These are phyloP conservation scores for Helicostylum pulchrum DNA, from an alignment of 192 early-diverging fungal species.

Conservation along the genomic window DNA sequence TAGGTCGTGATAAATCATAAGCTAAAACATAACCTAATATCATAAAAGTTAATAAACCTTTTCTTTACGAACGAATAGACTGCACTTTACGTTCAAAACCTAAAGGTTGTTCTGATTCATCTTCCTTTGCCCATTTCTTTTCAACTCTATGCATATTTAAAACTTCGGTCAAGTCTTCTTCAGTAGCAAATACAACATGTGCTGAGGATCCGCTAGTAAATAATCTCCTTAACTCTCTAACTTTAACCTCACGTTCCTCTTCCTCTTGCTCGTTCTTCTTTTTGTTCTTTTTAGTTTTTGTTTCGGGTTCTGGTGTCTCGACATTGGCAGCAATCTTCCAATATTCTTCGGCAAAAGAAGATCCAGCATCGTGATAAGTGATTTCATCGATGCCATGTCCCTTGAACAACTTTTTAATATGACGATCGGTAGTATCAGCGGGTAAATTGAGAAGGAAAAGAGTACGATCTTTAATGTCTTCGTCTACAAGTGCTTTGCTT, in stretches of 20 bases:
- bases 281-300: constrained; percentile 17
- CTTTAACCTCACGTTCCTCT: constrained; percentile 18
- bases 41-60: background rate
- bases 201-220: constrained; percentile 56
- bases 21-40: constrained; percentile 27
- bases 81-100: constrained; percentile 47
- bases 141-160: constrained; percentile 58
- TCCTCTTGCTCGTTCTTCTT: constrained; percentile 12
- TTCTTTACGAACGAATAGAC: background rate
- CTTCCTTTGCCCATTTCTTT: constrained; percentile 57
- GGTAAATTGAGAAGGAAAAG: constrained; percentile 70
- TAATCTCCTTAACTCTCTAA: constrained; percentile 37
- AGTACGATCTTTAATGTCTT: constrained; percentile 57
- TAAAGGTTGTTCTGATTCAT: constrained; percentile 43
- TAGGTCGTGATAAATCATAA: constrained; percentile 33
- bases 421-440: constrained; percentile 60
- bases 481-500: constrained; percentile 36
- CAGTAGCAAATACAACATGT: constrained; percentile 67
- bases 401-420: constrained; percentile 61
- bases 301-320: constrained; percentile 27
- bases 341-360: constrained; percentile 36
- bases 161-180: constrained; percentile 58
- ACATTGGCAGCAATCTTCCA: constrained; percentile 32
- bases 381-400: constrained; percentile 47
- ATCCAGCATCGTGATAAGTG: constrained; percentile 51